These are phyloP conservation scores for Pseudopithomyces maydicus DNA, from an alignment of 2,329 filamentous ascomycete species.

Conservation along the genomic window DNA sequence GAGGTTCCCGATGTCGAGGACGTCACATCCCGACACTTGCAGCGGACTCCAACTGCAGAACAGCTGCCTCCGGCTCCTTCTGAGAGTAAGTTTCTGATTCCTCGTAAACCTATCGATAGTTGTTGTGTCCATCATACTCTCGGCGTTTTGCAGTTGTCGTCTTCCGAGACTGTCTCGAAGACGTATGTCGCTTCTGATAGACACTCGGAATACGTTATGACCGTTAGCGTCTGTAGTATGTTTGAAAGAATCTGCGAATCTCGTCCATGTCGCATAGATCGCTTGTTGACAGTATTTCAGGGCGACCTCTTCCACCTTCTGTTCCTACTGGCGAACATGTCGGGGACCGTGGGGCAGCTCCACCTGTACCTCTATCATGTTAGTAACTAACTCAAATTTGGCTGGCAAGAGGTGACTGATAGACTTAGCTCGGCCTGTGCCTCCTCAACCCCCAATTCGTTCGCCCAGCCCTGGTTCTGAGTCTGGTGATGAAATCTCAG, in stretches of 20 bases:
- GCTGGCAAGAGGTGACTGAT: constrained; percentile 2
- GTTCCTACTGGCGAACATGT: constrained; percentile 25
- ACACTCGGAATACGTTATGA: constrained; percentile 43
- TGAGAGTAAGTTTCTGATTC: constrained; percentile 56
- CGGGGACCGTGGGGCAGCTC: constrained; percentile 32
- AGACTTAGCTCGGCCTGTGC: constrained; percentile 65
- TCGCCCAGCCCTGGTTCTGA: constrained; percentile 80
- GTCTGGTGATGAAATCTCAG: constrained; percentile 80
- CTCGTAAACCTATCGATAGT: constrained; percentile 39
- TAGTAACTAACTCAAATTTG: constrained; percentile 19
- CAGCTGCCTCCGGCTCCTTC: constrained; percentile 50
- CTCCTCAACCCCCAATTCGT: constrained; percentile 56
- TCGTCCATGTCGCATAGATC: background rate
- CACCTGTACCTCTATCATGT: constrained; percentile 44
- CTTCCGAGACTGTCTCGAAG: constrained; percentile 38
- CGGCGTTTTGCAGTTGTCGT: constrained; percentile 30
- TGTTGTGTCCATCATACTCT: constrained; percentile 20
- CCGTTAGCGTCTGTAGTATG: constrained; percentile 47
- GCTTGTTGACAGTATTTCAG: constrained; percentile 37
- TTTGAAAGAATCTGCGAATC: constrained; percentile 14
- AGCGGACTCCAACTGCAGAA: constrained; percentile 46
- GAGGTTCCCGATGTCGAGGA: constrained; percentile 63
- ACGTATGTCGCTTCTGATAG: constrained; percentile 40
- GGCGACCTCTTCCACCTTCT: constrained; percentile 44
- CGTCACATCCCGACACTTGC: constrained; percentile 48